phyloP scores from a whole-genome alignment of 169 alveolate genomes.

The Plasmodium coatneyi region DNA sequence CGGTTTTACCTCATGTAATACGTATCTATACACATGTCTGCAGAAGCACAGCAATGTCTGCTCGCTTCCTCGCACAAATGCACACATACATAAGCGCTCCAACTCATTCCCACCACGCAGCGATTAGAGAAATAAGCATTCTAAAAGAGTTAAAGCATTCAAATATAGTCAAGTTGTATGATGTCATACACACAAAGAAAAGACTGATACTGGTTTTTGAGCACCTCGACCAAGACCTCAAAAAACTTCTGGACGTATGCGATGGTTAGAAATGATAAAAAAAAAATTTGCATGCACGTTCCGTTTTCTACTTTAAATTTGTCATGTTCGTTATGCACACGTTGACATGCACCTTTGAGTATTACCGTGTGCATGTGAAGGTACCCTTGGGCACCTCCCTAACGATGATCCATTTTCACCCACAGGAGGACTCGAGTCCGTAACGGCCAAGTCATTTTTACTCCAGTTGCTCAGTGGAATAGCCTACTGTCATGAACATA shows the following conservation, averaged over 20 bases:
- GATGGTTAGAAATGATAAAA: constrained; percentile 80
- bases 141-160: constrained; percentile 98
- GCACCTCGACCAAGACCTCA: constrained; percentile 97
- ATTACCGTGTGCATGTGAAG: neutral
- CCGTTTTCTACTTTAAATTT: neutral
- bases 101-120: constrained; percentile 86
- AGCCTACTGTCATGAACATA: constrained; percentile 98
- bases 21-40: neutral
- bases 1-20: neutral
- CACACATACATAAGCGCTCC: constrained; percentile 23
- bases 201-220: constrained; percentile 98
- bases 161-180: constrained; percentile 97
- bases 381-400: neutral
- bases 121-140: constrained; percentile 97
- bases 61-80: neutral
- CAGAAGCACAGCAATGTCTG: neutral
- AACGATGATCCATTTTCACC: neutral
- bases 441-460: constrained; percentile 92
- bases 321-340: neutral
- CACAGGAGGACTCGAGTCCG: constrained; percentile 90
- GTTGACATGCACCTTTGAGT: neutral
- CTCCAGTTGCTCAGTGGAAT: constrained; percentile 97
- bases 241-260: constrained; percentile 95
- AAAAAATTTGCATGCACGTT: neutral
- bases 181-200: constrained; percentile 98